Evolutionary conservation across 441 rosid genomes (phyloP), one percentile per base, ranked within the genome.

Genomic region (Populus hybrid): DNA sequence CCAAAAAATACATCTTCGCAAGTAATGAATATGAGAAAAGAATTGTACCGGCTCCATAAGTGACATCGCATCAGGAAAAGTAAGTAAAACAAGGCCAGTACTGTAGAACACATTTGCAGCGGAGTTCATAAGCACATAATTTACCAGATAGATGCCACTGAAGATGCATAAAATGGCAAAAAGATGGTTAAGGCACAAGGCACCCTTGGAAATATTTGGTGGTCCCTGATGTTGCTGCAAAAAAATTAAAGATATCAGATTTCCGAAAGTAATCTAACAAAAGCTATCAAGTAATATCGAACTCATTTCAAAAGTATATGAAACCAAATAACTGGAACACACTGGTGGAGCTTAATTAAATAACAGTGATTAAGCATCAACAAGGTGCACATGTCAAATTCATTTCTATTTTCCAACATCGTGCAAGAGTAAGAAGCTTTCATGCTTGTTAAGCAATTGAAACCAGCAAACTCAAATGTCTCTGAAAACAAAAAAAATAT

Each of bases 61-160:
- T 59, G 97, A 91, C 88, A 94, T 78, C 2, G 92, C 98, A 87
- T 97, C 99, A 61, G 95, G 92, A 83, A 95, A 92, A 76, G 97
- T 96, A 83, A 90, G 86, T 84, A 93, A 83, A 73, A 89, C 89
- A 80, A 89, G 90, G 85, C 97, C 97, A 18, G 91, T 84, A 81
- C 87, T 87, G 85, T 93, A 82, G 90, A 94, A 93, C 74, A 92
- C 92, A 82, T 84, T 92, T 68, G 98, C 97, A 36, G 98, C 94
- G 40, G 98, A 86, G 79, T 81, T 91, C 94, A 95, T 88, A 79
- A 95, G 91, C 80, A 89, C 90, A 78, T 84, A 91, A 84, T 88
- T 92, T 78, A 88, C 97, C 85, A 95, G 80, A 84, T 80, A 87
- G 84, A 92, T 86, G 80, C 94, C 90, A 70, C 97, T 87, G 84